These are phyloP conservation scores for Leccinum subrobustum DNA, from an alignment of 1,284 basidiomycete species.

Conservation along the genomic window DNA sequence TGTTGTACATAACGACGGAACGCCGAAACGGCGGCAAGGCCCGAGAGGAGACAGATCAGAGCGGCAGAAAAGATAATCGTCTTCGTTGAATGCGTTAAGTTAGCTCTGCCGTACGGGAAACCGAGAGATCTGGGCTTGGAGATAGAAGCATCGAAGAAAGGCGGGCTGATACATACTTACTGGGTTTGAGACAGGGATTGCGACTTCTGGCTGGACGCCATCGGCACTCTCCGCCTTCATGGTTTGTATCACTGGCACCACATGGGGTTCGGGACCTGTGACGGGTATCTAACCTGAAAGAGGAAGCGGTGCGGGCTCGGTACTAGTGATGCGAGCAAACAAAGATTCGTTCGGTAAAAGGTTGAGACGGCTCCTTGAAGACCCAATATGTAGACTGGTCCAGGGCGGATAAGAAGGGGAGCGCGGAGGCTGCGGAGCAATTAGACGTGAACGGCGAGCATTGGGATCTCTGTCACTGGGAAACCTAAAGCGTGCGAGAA, in stretches of 20 bases:
- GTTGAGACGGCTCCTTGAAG: neutral
- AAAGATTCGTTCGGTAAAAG: neutral
- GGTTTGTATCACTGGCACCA: neutral
- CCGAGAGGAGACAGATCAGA: neutral
- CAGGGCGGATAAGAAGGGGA: neutral
- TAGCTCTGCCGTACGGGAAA: neutral
- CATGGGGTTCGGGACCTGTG: neutral
- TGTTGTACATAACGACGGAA: neutral
- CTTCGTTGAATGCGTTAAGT: neutral
- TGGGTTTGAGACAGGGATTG: neutral
- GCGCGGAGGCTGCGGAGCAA: neutral
- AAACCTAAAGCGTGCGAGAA: conserved; percentile 3
- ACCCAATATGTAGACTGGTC: neutral
- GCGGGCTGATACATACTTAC: neutral
- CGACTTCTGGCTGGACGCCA: neutral
- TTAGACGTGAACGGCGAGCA: neutral
- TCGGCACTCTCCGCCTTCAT: neutral
- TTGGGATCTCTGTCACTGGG: neutral
- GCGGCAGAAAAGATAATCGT: neutral
- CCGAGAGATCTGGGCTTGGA: neutral
- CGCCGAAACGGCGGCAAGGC: neutral
- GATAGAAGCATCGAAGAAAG: neutral
- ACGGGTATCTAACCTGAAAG: neutral
- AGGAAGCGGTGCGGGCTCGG: neutral
- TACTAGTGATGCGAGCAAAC: neutral